Evolutionary conservation across 1,139 yeast species (phyloP), one percentile per base, ranked within the genome.

Genomic region (Saccharomyces hybrid): DNA sequence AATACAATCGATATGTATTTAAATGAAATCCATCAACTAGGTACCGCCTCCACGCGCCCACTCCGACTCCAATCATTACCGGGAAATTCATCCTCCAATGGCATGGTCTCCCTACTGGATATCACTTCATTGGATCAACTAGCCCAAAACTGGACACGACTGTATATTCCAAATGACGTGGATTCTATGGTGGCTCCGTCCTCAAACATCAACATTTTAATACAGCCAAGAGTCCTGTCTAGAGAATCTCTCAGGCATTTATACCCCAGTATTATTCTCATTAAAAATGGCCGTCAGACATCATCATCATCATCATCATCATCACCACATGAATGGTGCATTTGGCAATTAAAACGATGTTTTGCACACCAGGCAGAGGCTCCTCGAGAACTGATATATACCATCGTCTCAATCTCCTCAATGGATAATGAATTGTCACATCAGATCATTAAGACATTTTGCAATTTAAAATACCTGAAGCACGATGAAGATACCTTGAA

Each of bases 1-100:
- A 66, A 54, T 53, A 46, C 53, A 29, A 23, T 61, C 46, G 54
- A 57, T 13, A 20, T 38, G 44, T 38, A 11, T 11, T 16, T 58
- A 65, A 53, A 57, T 53, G 48, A 41, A 31, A 32, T 49, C 50
- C 13, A 5, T 56, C 44, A 38, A 38, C 25, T 38, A 16, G 44
- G 25, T 16, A 16, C 25, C 7, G 44, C 4, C 7, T 16, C 44
- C 6, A 38, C 25, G 3, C 25, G n/a, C 25, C 25, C 44, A 16
- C 44, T 38, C 25, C 44, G 25, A 11, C 44, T 38, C 7, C 44
- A 16, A 9, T 38, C 44, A 16, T 9, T 38, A 2, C 25, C 25
- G 4, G 25, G 25, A 38, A 2, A 38, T 38, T 9, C 11, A 4
- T 8, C 25, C 44, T 16, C 44, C 2, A 11, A 38, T 8, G 11